Base-by-base conservation (phyloP, 371 early-diverging fungal species). In the Mucor sp. region DNA sequence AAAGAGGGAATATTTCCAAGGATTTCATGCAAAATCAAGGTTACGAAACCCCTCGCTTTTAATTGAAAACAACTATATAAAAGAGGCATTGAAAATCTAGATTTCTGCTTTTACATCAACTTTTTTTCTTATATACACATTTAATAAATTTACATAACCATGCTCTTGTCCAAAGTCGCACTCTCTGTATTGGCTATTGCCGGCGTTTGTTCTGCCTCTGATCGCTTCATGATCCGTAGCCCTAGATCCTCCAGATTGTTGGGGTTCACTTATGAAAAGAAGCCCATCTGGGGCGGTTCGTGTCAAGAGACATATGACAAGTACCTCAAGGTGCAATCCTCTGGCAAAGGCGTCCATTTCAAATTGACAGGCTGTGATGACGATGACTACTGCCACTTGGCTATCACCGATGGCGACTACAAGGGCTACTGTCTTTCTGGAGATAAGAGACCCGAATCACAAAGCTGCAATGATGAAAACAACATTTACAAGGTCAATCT, bases 351-450 rank as follows among this genome's bases (percentile, higher is more conserved):
- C 2, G 65, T 64, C 15, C 65, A 64, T 32, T 64, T 64, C 58
- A 56, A 64, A 14, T 44, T 64, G 23, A 64, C 57, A 21, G 33
- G 25, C 19, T 64, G 65, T 33, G 23, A 39, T 43, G 58, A 64
- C 44, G 47, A 64, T 3, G 58, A 57, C 33, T 64, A 43, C 17
- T 64, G 65, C 44, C 65, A 58, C 44, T 32, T 64, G 21, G 41
- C 57, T 15, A 64, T 64, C 27, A 58, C 58, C 1, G 65, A 64
- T 32, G 65, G 65, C 5, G 65, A 58, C 21, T 64, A 64, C 44
- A n/a, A 64, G 33, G 65, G 65, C 15, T 64, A 64, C 23, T 64
- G 65, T 32, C 58, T 64, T 17, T 30, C 58, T 44, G 65, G 65
- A 17, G 57, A 64, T 25, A 43, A 41, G 28, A 41, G 65, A 44